Evolutionary conservation across 208 protist genomes (phyloP), one percentile per base, ranked within the genome.

Genomic region (Balamuthia mandrillaris): DNA sequence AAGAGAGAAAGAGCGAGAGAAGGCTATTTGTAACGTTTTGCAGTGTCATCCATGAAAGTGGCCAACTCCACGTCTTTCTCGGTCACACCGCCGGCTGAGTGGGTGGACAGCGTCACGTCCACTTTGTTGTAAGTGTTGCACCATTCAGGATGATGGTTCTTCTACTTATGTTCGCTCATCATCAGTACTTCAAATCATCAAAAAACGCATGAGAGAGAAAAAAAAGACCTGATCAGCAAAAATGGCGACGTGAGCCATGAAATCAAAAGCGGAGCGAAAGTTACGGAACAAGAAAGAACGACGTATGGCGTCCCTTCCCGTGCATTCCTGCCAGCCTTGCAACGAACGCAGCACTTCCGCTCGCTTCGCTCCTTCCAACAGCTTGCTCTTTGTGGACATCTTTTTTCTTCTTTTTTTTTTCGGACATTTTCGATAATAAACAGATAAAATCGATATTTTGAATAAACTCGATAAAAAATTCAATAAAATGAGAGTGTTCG

Each of bases 41-140:
- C 49, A 54, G 18, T n/a, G 14, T 54, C 49, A 21, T 54, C 49
- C 49, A 54, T 54, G 16, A 24, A 24, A 21, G 16, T 14, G 14
- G 49, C 49, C 21, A 21, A 14, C 14, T 54, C 49, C 16, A 91
- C 72, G 56, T 92, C 92, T 45, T 92, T 91, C 6, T 41, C 27
- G 2, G 92, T 91, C 9, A 94, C 21, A 47, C 92, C 92, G 90
- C 93, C 35, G 90, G 94, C 90, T 79, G 97, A 95, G 77, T 98
- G 96, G 29, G 96, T 98, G 42, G 93, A 95, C n/a, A 98, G 89
- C 29, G 88, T 68, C 74, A 98, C 91, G 39, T 92, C 87, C 3
- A 98, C 68, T 61, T 90, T 93, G 78, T 98, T 98, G 88, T 98
- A 97, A 21, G 94, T 92, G 86, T 98, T 98, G 44, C 94, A 92